Evolutionary conservation across 148 eudicot genomes (phyloP).

Genomic region (Amaranthus palmeri): DNA sequence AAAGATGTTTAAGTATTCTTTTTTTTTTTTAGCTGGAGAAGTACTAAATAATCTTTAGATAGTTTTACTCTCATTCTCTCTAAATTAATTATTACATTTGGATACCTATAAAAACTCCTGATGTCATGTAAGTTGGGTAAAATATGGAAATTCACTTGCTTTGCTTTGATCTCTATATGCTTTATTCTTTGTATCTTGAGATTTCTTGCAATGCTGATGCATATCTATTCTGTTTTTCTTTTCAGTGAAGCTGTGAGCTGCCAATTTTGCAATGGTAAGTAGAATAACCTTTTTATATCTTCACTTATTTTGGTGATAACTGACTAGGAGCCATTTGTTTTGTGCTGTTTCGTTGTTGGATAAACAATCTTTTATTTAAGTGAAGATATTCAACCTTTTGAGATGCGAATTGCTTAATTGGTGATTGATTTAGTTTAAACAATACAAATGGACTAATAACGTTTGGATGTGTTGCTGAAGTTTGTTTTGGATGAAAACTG

Average conservation of each 20-base stretch:
- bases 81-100: not conserved
- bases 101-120: not conserved
- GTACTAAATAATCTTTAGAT: not conserved
- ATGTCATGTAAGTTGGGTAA: not conserved
- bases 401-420: too few relatives aligned
- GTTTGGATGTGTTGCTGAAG: not conserved
- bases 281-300: not conserved
- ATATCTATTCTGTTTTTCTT: slow-evolving; percentile 12
- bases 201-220: slow-evolving; percentile 12
- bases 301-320: not conserved
- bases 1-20: not conserved
- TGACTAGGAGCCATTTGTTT: too few relatives aligned
- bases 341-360: too few relatives aligned
- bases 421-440: too few relatives aligned
- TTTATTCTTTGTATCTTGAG: not conserved
- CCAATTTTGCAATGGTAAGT: slow-evolving; percentile 69
- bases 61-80: too few relatives aligned
- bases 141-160: slow-evolving; percentile 2
- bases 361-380: too few relatives aligned
- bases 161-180: slow-evolving; percentile 10
- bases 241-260: slow-evolving; percentile 94
- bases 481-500: not conserved
- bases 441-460: not conserved
- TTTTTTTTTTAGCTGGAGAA: not conserved
- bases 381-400: too few relatives aligned